These are phyloP conservation scores for Pyronema domesticum DNA, from an alignment of 495 filamentous ascomycete species.

Conservation along the genomic window DNA sequence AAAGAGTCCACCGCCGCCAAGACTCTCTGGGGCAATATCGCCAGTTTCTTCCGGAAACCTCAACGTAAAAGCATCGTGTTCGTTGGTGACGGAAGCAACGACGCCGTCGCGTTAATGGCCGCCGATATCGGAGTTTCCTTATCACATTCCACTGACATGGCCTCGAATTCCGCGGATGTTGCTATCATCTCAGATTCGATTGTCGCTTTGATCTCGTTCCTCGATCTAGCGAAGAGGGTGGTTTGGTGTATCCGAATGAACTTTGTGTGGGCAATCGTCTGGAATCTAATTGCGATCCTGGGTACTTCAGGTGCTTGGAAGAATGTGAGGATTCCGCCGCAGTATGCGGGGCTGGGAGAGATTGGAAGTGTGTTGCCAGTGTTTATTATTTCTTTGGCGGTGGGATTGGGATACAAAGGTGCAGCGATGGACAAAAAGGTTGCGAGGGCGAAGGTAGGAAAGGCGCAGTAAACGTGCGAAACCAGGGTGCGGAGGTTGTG, in stretches of 20 bases:
- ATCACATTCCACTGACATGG: slow-evolving; percentile 45
- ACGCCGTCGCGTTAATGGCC: slow-evolving; percentile 52
- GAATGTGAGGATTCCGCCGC: slow-evolving; percentile 44
- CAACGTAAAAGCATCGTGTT: slow-evolving; percentile 35
- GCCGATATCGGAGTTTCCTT: slow-evolving; percentile 49
- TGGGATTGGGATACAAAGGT: slow-evolving; percentile 21
- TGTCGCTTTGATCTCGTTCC: slow-evolving; percentile 37
- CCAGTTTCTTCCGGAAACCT: not conserved
- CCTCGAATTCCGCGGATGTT: slow-evolving; percentile 49
- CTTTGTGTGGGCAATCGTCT: slow-evolving; percentile 55
- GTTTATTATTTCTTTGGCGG: slow-evolving; percentile 33
- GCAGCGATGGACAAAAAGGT: slow-evolving; percentile 5
- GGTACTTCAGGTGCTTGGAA: slow-evolving; percentile 54
- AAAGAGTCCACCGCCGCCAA: not conserved
- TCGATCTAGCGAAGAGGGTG: slow-evolving; percentile 40
- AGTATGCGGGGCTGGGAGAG: slow-evolving; percentile 62
- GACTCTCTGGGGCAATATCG: too few relatives aligned
- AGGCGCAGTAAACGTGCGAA: too few relatives aligned
- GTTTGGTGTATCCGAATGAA: slow-evolving; percentile 46
- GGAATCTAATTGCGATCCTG: slow-evolving; percentile 56
- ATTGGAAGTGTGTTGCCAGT: slow-evolving; percentile 63
- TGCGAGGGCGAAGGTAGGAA: too few relatives aligned
- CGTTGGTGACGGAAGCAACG: slow-evolving; percentile 66
- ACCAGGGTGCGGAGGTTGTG: too few relatives aligned
- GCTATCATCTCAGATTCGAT: slow-evolving; percentile 46